Evolutionary conservation across 352 stramenopile genomes (phyloP).

Genomic region (Phytophthora cajani): DNA sequence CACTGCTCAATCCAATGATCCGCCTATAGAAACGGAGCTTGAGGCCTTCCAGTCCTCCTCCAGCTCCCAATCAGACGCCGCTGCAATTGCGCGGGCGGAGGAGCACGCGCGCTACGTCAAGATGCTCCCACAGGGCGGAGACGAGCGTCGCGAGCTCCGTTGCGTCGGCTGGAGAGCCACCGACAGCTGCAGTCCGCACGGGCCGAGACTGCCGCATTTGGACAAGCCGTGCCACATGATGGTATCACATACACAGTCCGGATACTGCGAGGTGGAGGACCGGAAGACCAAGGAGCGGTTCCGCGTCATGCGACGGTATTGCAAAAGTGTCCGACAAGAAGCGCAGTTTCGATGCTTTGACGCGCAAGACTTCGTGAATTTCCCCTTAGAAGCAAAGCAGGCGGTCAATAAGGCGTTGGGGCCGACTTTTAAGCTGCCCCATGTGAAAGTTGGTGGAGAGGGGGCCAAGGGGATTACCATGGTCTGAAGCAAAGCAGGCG

Average conservation of each 20-base stretch:
- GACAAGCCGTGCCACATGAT: slow-evolving; percentile 37
- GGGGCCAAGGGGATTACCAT: slow-evolving; percentile 54
- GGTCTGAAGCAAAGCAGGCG: slow-evolving; percentile 36
- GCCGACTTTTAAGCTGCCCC: slow-evolving; percentile 20
- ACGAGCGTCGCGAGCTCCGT: slow-evolving; percentile 15
- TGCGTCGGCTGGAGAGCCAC: slow-evolving; percentile 46
- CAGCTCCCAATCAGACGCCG: slow-evolving; percentile 17
- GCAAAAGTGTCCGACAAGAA: slow-evolving; percentile 36
- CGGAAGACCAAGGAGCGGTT: slow-evolving; percentile 38
- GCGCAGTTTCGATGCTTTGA: slow-evolving; percentile 53
- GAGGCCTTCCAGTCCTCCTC: slow-evolving; percentile 1
- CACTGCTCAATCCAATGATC: neutral
- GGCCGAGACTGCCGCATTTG: slow-evolving; percentile 21
- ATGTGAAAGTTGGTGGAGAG: slow-evolving; percentile 1
- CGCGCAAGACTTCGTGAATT: slow-evolving; percentile 52
- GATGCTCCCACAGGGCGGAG: slow-evolving; percentile 36
- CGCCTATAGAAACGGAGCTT: neutral
- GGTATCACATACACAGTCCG: slow-evolving; percentile 36
- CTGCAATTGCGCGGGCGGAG: slow-evolving; percentile 34
- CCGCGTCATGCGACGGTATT: slow-evolving; percentile 49
- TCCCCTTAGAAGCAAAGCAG: slow-evolving; percentile 32
- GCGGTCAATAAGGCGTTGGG: slow-evolving; percentile 21
- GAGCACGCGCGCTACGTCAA: slow-evolving; percentile 49
- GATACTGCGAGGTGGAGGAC: slow-evolving; percentile 54
- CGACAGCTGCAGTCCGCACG: slow-evolving; percentile 36